Base-by-base conservation (phyloP, 352 stramenopile species). In the Phytophthora nicotianae region DNA sequence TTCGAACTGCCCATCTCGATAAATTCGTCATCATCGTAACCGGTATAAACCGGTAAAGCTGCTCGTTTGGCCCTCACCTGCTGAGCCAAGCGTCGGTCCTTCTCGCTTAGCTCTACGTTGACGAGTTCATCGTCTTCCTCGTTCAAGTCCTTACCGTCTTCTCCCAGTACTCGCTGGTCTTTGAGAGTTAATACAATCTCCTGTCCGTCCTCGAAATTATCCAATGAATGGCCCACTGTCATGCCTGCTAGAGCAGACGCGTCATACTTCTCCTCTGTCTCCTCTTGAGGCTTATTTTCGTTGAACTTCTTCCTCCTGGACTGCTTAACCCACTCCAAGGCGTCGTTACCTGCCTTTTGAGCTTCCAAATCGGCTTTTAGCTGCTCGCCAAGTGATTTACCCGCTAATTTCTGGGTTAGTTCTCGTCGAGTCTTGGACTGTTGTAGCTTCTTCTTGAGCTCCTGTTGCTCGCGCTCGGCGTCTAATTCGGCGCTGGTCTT, bases 21-120 rank as follows among this genome's bases (percentile, higher is more conserved):
- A 71, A 99, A 99, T 74, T 99, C 97, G 58, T 98, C 96, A 72
- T 99, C 96, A 70, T 99, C 97, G 63, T 95, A 98, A 0, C 90
- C 97, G 10, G 88, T 87, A 79, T 99, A 99, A 46, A 96, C 82
- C 0, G 89, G 88, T 67, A 92, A 81, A 0, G 49, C 29, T 1
- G 84, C 77, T 4, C 84, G 68, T 33, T 81, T 75, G 0, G 71
- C 65, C 11, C 72, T 71, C 23, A 74, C 60, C 47, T 95, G 71
- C 11, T 75, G 64, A 0, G 77, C 78, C 3, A 65, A 21, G 13
- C 71, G 77, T 17, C 72, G 70, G 32, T 95, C 86, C 17, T 81
- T 81, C 43, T 97, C 88, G 38, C 75, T 83, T 45, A 97, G 38
- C 42, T 90, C 83, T 0, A 94, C 84, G 63, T 97, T 97, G 58